A percentile compares a stretch with the other conserved stretches of the same genome.
phyloP scores from a whole-genome alignment of 2,329 filamentous ascomycete genomes.

The Fusarium incarnatum region DNA sequence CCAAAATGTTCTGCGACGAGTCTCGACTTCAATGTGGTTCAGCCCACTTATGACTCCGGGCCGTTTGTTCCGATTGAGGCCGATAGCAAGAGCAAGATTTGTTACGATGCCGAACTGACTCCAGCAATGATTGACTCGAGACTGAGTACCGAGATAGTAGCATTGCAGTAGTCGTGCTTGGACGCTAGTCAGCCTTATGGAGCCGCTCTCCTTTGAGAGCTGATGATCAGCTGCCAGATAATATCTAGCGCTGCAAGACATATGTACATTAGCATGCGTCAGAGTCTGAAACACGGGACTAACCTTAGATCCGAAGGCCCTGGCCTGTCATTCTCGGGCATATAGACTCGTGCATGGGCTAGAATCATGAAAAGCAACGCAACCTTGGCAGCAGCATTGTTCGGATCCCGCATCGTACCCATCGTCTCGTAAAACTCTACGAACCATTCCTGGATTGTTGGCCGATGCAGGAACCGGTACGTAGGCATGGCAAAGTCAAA shows the following conservation, averaged over 20 bases:
- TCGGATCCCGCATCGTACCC: conserved; percentile 44
- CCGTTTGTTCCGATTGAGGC: conserved; percentile 43
- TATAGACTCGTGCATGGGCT: conserved; percentile 61
- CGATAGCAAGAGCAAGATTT: conserved; percentile 54
- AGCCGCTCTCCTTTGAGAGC: conserved; percentile 54
- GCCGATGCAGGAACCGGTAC: conserved; percentile 65
- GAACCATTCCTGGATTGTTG: conserved; percentile 62
- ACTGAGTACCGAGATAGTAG: conserved; percentile 58
- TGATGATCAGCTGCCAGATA: conserved; percentile 52
- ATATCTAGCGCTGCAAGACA: conserved; percentile 33
- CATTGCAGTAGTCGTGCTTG: conserved; percentile 58
- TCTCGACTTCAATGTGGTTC: conserved; percentile 38
- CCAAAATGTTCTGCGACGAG: conserved; percentile 44
- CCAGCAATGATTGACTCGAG: conserved; percentile 62
- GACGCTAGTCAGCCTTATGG: conserved; percentile 54
- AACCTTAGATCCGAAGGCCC: conserved; percentile 43
- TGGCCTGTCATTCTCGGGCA: conserved; percentile 43
- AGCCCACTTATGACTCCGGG: conserved; percentile 27
- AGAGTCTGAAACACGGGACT: fast-evolving
- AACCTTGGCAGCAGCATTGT: conserved; percentile 46
- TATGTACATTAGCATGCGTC: background rate
- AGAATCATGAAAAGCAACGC: conserved; percentile 63
- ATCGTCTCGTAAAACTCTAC: conserved; percentile 54
- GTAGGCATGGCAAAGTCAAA: conserved; percentile 69
- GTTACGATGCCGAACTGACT: conserved; percentile 58